Evolutionary conservation across 83 land plant species (phyloP).

Genomic region (Thuja plicata): DNA sequence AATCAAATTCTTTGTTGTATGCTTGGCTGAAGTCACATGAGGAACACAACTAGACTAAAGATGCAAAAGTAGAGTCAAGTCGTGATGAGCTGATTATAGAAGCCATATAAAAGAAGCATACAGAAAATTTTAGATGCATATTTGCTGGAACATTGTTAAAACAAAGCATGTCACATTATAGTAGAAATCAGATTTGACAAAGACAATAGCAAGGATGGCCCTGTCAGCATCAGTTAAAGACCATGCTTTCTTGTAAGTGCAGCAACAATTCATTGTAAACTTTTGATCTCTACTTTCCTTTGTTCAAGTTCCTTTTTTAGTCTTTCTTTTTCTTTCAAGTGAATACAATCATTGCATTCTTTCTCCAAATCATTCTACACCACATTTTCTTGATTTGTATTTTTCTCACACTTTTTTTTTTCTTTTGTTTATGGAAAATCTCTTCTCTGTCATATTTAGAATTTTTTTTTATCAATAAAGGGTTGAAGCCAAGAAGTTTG

Average conservation of each 20-base stretch:
- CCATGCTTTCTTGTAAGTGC: conserved; percentile 33
- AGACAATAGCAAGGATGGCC: too few relatives aligned
- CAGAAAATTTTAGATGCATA: too few relatives aligned
- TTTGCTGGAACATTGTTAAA: too few relatives aligned
- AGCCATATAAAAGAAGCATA: too few relatives aligned
- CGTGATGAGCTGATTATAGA: too few relatives aligned
- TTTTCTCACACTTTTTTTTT: background rate
- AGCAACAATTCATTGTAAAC: conserved; percentile 28
- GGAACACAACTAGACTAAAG: background rate
- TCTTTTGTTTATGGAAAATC: background rate
- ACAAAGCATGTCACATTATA: too few relatives aligned
- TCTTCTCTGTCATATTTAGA: background rate
- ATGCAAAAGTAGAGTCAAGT: too few relatives aligned
- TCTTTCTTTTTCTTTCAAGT: conserved; percentile 33
- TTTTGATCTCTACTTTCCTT: conserved; percentile 34
- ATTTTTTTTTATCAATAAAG: too few relatives aligned
- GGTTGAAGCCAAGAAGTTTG: too few relatives aligned
- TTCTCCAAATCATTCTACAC: background rate
- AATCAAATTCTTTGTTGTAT: background rate
- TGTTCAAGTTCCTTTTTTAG: conserved; percentile 24
- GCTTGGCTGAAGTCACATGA: background rate
- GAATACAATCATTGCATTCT: conserved; percentile 17
- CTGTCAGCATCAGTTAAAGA: background rate
- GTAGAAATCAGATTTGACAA: too few relatives aligned
- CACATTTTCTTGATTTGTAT: background rate